phyloP scores from a whole-genome alignment of 2,329 filamentous ascomycete genomes.

The Pseudocercospora musae region DNA sequence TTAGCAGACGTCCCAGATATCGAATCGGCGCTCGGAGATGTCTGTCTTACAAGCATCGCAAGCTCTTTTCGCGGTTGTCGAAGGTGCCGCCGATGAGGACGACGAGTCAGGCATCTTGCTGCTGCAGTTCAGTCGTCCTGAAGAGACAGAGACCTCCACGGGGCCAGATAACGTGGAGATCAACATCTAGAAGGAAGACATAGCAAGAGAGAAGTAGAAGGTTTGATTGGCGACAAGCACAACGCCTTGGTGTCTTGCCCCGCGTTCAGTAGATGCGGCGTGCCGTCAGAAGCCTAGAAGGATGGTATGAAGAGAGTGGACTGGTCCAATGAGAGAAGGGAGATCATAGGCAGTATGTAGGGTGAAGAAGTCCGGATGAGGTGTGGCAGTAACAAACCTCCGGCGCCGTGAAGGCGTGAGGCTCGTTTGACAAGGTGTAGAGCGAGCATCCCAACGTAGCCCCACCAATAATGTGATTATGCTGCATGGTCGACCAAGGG shows the following conservation, averaged over 20 bases:
- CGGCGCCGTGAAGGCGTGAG: slow-evolving; percentile 15
- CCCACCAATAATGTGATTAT: slow-evolving; percentile 8
- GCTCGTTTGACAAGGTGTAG: slow-evolving; percentile 14
- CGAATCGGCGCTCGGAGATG: neutral
- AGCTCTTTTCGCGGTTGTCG: slow-evolving; percentile 31
- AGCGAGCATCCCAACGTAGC: slow-evolving; percentile 16
- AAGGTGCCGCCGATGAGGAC: slow-evolving; percentile 15
- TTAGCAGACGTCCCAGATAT: neutral
- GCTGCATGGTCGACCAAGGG: slow-evolving; percentile 14
- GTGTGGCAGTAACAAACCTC: slow-evolving; percentile 7
- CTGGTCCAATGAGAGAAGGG: slow-evolving; percentile 7
- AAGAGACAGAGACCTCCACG: slow-evolving; percentile 22
- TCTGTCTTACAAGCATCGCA: slow-evolving; percentile 36
- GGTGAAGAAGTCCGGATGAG: slow-evolving; percentile 9
- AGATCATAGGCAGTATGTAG: slow-evolving; percentile 6
- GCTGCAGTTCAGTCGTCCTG: slow-evolving; percentile 12
- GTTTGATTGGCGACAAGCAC: slow-evolving; percentile 4
- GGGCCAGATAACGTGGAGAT: slow-evolving; percentile 23
- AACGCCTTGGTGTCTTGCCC: slow-evolving; percentile 14
- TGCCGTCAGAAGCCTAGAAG: slow-evolving; percentile 13
- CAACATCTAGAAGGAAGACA: slow-evolving; percentile 19
- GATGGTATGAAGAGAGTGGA: neutral
- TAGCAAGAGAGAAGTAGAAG: slow-evolving; percentile 4
- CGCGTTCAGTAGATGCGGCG: slow-evolving; percentile 6
- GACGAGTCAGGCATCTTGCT: slow-evolving; percentile 22